These are phyloP conservation scores for Acaromyces ingoldii DNA, from an alignment of 1,284 basidiomycete genomes.

Conservation along the genomic window DNA sequence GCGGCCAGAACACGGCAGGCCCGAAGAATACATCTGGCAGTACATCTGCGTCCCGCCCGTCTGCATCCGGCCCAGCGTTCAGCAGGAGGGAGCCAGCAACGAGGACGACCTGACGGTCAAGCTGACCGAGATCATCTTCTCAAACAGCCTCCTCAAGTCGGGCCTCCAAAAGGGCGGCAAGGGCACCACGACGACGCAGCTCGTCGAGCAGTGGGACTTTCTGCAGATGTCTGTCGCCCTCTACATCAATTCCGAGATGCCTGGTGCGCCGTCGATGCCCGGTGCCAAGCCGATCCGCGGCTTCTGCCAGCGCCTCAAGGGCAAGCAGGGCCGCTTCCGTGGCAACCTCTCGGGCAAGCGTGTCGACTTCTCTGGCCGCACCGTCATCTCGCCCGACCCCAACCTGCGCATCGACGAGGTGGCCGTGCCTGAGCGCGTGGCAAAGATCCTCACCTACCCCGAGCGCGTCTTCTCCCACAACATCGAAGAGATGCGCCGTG, in stretches of 20 bases:
- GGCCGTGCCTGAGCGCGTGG: constrained; percentile 91
- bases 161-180: constrained; percentile 66
- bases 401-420: constrained; percentile 83
- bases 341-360: constrained; percentile 98
- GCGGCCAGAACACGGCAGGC: constrained; percentile 80
- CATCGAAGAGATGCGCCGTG: constrained; percentile 70
- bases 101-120: constrained; percentile 98
- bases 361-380: constrained; percentile 96
- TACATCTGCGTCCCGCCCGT: constrained; percentile 98
- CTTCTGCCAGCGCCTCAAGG: constrained; percentile 96
- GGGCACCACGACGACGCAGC: constrained; percentile 43
- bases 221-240: constrained; percentile 89
- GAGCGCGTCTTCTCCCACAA: constrained; percentile 92
- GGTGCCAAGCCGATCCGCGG: constrained; percentile 57
- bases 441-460: constrained; percentile 92
- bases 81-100: constrained; percentile 75
- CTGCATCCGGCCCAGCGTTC: constrained; percentile 93
- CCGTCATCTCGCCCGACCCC: constrained; percentile 97
- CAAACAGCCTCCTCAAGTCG: constrained; percentile 86
- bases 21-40: constrained; percentile 98
- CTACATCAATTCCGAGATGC: constrained; percentile 97
- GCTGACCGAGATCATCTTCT: constrained; percentile 93
- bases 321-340: constrained; percentile 97
- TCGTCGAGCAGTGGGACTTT: constrained; percentile 90
- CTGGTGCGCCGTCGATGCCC: constrained; percentile 58